Percentiles rank a stretch among this genome's conserved stretches.
These are phyloP conservation scores for Setomelanomma holmii DNA, from an alignment of 2,329 filamentous ascomycete genomes.

Conservation along the genomic window DNA sequence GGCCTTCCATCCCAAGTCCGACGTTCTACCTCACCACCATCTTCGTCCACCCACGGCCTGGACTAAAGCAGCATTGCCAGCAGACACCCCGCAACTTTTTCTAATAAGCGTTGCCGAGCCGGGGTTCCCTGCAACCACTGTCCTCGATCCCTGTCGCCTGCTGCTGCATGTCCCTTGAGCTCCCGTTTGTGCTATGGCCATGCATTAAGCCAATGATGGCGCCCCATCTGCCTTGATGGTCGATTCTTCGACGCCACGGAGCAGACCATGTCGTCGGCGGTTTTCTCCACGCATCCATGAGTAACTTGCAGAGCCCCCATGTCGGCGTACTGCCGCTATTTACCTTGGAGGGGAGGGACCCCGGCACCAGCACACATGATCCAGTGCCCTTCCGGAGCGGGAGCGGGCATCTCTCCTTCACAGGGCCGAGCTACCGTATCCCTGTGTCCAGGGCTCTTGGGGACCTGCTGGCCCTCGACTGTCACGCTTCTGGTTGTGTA, in stretches of 20 bases:
- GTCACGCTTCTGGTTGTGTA: conserved; percentile 50
- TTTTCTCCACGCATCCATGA: conserved; percentile 49
- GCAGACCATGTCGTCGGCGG: conserved; percentile 49
- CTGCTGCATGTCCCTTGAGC: conserved; percentile 46
- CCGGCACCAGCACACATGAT: conserved; percentile 47
- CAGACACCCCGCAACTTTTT: conserved; percentile 48
- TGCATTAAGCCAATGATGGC: conserved; percentile 47
- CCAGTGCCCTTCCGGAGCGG: conserved; percentile 46
- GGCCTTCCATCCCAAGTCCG: conserved; percentile 26
- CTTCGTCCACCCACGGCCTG: conserved; percentile 25
- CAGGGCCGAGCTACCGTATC: conserved; percentile 51
- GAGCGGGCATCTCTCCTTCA: conserved; percentile 43
- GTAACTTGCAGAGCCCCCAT: conserved; percentile 41
- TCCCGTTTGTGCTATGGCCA: conserved; percentile 45
- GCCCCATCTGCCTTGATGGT: conserved; percentile 42
- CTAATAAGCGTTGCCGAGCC: conserved; percentile 51
- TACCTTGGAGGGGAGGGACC: conserved; percentile 43
- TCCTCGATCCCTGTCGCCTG: conserved; percentile 34
- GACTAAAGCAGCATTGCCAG: conserved; percentile 37
- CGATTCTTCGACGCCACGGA: conserved; percentile 48
- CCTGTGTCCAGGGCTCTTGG: conserved; percentile 43
- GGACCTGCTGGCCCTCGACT: conserved; percentile 44
- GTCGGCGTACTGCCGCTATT: conserved; percentile 45
- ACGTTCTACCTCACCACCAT: conserved; percentile 24
- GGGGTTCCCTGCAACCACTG: conserved; percentile 26